These are phyloP conservation scores for Rehmannia glutinosa DNA, from an alignment of 257 asterid genomes.

Conservation along the genomic window DNA sequence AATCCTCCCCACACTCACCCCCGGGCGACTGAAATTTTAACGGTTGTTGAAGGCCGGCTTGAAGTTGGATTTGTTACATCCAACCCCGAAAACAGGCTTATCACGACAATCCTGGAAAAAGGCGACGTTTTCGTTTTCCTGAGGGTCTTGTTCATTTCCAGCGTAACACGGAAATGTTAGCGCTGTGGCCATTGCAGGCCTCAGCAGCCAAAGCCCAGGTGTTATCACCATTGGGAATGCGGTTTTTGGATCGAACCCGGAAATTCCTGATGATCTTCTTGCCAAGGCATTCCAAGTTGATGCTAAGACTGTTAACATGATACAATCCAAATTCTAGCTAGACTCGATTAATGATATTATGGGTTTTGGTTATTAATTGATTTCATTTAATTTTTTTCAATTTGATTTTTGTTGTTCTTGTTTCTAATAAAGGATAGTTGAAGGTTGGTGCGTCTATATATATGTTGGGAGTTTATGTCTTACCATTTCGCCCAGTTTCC, in stretches of 20 bases:
- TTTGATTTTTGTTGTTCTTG: too few relatives aligned
- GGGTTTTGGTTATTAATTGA: too few relatives aligned
- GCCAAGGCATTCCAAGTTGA: constrained; percentile 38
- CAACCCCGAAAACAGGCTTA: constrained; percentile 30
- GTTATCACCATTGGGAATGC: constrained; percentile 23
- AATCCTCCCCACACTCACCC: constrained; percentile 44
- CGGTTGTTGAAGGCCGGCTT: constrained; percentile 29
- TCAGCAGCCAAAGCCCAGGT: constrained; percentile 37
- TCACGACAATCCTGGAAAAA: constrained; percentile 26
- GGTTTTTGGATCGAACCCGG: constrained; percentile 35
- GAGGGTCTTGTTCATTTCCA: constrained; percentile 26
- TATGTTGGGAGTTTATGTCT: too few relatives aligned
- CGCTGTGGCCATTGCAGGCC: constrained; percentile 29
- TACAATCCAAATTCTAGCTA: constrained; percentile 39
- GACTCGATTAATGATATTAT: too few relatives aligned
- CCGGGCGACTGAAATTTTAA: constrained; percentile 33
- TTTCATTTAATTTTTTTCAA: too few relatives aligned
- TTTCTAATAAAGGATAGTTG: too few relatives aligned
- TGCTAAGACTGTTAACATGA: constrained; percentile 23
- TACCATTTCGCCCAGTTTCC: too few relatives aligned
- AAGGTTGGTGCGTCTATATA: too few relatives aligned
- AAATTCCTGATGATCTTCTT: constrained; percentile 30
- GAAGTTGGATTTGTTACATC: constrained; percentile 38
- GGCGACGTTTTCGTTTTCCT: constrained; percentile 41
- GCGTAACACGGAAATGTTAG: constrained; percentile 21